phyloP scores from a whole-genome alignment of 495 filamentous ascomycete genomes.

The Neurospora sp. region DNA sequence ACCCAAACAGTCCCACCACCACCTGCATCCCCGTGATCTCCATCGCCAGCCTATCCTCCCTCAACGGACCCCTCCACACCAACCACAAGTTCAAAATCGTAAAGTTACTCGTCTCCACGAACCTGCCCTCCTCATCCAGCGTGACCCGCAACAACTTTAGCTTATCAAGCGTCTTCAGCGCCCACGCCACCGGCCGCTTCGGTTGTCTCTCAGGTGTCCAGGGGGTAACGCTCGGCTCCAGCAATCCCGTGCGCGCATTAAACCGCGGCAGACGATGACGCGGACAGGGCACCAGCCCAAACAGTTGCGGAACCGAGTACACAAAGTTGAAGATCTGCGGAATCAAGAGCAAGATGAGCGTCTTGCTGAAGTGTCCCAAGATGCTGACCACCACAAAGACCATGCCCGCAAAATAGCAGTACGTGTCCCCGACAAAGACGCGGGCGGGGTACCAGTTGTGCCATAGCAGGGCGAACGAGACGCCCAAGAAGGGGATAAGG shows the following conservation, averaged over 20 bases:
- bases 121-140: conserved; percentile 52
- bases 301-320: conserved; percentile 86
- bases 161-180: conserved; percentile 52
- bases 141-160: conserved; percentile 55
- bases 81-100: conserved; percentile 94
- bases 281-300: conserved; percentile 81
- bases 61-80: conserved; percentile 87
- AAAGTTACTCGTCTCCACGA: conserved; percentile 78
- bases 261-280: conserved; percentile 84
- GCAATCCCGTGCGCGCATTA: conserved; percentile 67
- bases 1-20: conserved; percentile 61
- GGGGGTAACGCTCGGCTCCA: conserved; percentile 74
- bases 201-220: conserved; percentile 63
- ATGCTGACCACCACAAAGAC: conserved; percentile 96
- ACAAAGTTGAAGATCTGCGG: conserved; percentile 95
- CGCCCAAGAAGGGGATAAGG: conserved; percentile 85
- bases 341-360: conserved; percentile 77
- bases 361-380: conserved; percentile 96
- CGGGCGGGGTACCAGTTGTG: conserved; percentile 96
- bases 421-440: conserved; percentile 96
- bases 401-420: conserved; percentile 99
- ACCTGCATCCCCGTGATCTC: conserved; percentile 68
- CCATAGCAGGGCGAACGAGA: conserved; percentile 71
- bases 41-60: conserved; percentile 70
- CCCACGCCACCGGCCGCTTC: conserved; percentile 44